A percentile compares a stretch with the other conserved stretches of the same genome.
Evolutionary conservation across 2,329 filamentous ascomycete species (phyloP).

Genomic region (Paracorniculantispora psalliotae): DNA sequence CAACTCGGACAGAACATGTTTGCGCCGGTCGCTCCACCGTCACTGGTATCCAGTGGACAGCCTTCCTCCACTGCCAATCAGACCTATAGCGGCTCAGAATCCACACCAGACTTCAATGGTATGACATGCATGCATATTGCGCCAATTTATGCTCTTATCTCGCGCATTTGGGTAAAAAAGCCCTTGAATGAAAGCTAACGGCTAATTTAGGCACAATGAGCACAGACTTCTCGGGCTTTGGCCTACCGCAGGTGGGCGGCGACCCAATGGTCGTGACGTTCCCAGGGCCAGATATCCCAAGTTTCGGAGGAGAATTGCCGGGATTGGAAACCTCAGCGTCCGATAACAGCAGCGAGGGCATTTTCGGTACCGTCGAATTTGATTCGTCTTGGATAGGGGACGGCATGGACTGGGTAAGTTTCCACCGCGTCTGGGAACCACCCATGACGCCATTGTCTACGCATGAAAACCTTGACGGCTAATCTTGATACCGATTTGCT

Average conservation of each 20-base stretch:
- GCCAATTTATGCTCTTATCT: not conserved
- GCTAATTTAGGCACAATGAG: not conserved
- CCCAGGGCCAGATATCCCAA: not conserved
- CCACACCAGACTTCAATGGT: not conserved
- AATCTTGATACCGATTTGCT: not conserved
- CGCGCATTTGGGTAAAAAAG: not conserved
- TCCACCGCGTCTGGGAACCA: not conserved
- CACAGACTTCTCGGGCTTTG: not conserved
- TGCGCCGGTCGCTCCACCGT: not conserved
- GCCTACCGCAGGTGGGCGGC: constrained; percentile 5
- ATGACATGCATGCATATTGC: not conserved
- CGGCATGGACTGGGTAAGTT: constrained; percentile 36
- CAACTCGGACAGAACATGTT: not conserved
- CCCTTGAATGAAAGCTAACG: not conserved
- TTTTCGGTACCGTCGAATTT: constrained; percentile 22
- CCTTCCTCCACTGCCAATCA: not conserved
- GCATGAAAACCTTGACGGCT: not conserved
- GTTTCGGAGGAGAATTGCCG: not conserved
- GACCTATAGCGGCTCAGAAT: not conserved
- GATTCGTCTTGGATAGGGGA: constrained; percentile 33
- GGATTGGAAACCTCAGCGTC: constrained; percentile 12
- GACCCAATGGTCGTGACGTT: constrained; percentile 3
- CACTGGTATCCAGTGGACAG: constrained; percentile 5
- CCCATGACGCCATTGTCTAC: not conserved
- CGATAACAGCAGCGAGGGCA: constrained; percentile 20